phyloP scores from a whole-genome alignment of 371 early-diverging fungal genomes.

The Lichtheimia hyalospora region DNA sequence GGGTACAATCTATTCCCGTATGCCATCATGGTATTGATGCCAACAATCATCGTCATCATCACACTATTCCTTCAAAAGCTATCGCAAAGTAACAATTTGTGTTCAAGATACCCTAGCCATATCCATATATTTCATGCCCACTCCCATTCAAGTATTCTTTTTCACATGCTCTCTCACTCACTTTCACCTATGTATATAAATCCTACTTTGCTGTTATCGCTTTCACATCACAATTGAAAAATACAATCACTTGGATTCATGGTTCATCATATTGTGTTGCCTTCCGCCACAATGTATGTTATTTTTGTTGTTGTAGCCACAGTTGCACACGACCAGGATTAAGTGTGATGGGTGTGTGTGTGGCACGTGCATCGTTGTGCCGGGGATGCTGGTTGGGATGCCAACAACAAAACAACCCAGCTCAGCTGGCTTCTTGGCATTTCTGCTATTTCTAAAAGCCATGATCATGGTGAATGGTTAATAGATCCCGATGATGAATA shows the following conservation, averaged over 20 bases:
- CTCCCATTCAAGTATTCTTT: background rate
- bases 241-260: background rate
- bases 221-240: too few relatives aligned
- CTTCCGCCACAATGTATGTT: background rate
- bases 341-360: background rate
- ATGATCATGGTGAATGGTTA: too few relatives aligned
- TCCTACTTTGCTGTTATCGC: background rate
- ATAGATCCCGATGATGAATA: too few relatives aligned
- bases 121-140: background rate
- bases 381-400: background rate
- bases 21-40: slow-evolving; percentile 35
- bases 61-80: slow-evolving; percentile 2
- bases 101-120: too few relatives aligned
- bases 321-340: background rate
- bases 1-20: slow-evolving; percentile 63
- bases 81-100: slow-evolving; percentile 4
- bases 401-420: background rate
- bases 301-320: background rate
- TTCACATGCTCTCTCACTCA: background rate
- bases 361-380: background rate
- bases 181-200: background rate
- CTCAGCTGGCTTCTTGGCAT: background rate
- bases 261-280: background rate
- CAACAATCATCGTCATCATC: slow-evolving; percentile 15
- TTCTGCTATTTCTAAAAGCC: too few relatives aligned